phyloP scores from a whole-genome alignment of 257 asterid species.

The Ehretia macrophylla region DNA sequence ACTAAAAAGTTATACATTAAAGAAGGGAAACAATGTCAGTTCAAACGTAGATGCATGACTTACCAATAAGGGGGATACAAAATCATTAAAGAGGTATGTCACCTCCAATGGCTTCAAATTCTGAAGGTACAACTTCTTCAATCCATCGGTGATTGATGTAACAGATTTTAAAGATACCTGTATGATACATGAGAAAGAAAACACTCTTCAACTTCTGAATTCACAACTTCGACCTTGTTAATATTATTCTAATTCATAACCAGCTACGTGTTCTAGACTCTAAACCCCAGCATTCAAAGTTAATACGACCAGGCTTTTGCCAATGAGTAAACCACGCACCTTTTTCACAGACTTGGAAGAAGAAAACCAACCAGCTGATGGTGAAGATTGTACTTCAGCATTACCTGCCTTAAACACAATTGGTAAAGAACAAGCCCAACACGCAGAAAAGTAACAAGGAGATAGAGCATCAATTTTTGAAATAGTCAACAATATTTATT shows the following conservation, averaged over 20 bases:
- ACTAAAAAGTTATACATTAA: neutral
- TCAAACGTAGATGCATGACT: conserved; percentile 19
- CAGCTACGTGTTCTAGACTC: neutral
- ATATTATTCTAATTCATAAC: neutral
- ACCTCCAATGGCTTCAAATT: conserved; percentile 83
- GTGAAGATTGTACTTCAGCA: conserved; percentile 55
- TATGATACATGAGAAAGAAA: conserved; percentile 12
- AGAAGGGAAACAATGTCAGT: neutral
- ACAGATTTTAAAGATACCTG: conserved; percentile 77
- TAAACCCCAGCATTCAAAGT: neutral
- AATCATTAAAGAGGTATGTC: conserved; percentile 78
- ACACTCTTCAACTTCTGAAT: conserved; percentile 8
- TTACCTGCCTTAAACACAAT: conserved; percentile 42
- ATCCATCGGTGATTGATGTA: conserved; percentile 88
- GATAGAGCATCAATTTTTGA: neutral
- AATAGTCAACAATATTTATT: conserved; percentile 20
- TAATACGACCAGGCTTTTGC: neutral
- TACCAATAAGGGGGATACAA: conserved; percentile 87
- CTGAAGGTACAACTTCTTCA: conserved; percentile 83
- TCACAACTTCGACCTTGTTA: neutral
- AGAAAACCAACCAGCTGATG: conserved; percentile 88
- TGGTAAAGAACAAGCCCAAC: conserved; percentile 12
- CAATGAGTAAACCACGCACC: conserved; percentile 32
- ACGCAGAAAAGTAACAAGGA: neutral
- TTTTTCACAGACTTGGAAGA: conserved; percentile 83